Conservation (phyloP, 78 protist genomes). For the Parvularia atlantis region DNA sequence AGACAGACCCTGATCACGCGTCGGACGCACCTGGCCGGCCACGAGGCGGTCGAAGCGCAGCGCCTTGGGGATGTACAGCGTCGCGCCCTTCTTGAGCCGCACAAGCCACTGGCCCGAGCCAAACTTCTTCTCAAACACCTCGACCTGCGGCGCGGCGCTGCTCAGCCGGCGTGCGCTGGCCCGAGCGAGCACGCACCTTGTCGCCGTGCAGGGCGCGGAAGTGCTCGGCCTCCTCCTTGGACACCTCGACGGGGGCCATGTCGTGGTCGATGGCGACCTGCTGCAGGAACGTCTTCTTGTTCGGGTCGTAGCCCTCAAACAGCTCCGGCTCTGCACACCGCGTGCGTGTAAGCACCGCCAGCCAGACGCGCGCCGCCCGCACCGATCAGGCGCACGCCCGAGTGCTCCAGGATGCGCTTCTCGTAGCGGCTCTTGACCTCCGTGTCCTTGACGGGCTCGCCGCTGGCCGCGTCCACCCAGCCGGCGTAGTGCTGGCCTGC, state of each 20-base stretch:
- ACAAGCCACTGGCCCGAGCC: slow-evolving; percentile 16
- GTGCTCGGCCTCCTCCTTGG: slow-evolving; percentile 33
- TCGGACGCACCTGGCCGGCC: slow-evolving; percentile 60
- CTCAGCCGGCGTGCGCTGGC: no score
- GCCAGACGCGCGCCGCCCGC: no score
- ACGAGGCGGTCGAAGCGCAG: slow-evolving; percentile 34
- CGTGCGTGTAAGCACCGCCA: no score
- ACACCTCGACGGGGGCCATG: slow-evolving; percentile 39
- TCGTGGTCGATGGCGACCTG: slow-evolving; percentile 39
- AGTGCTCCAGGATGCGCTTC: slow-evolving; percentile 14
- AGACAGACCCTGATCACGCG: no score
- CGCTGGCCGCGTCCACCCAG: slow-evolving; percentile 43
- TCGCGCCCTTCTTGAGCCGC: slow-evolving; percentile 32
- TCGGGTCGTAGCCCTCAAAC: slow-evolving; percentile 51
- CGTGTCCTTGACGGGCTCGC: slow-evolving; percentile 20
- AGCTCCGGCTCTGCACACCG: slow-evolving; percentile 67
- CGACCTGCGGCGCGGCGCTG: no score
- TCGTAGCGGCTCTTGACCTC: slow-evolving; percentile 34
- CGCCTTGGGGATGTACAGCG: slow-evolving; percentile 43
- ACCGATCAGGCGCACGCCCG: slow-evolving; percentile 49
- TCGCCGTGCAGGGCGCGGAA: slow-evolving; percentile 49
- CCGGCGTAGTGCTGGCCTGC: slow-evolving; percentile 8
- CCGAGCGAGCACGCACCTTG: not conserved
- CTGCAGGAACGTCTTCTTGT: slow-evolving; percentile 30
- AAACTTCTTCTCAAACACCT: no score